Evolutionary conservation across 2,329 filamentous ascomycete genomes (phyloP).

Genomic region (Colletotrichum lentis): DNA sequence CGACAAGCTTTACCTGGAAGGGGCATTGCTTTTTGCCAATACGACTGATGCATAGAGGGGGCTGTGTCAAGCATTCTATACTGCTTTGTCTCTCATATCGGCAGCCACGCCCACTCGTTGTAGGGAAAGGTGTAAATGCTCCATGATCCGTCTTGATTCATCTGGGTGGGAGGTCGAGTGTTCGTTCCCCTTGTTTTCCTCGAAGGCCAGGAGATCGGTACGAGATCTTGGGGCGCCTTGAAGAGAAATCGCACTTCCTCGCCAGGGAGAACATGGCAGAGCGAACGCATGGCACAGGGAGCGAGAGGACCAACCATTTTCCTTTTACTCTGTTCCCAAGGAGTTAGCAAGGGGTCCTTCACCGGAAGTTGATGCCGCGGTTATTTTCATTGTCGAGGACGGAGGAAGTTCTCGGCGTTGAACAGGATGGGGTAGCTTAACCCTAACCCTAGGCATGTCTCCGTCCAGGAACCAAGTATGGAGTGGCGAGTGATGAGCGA

Average conservation of each 20-base stretch:
- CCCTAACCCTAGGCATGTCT: background rate
- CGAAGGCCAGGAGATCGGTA: conserved; percentile 21
- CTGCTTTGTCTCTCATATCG: too few species aligned
- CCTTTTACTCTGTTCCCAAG: rapidly evolving
- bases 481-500: background rate
- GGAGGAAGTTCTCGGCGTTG: conserved; percentile 15
- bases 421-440: conserved; percentile 13
- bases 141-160: conserved; percentile 26
- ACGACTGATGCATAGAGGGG: background rate
- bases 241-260: conserved; percentile 18
- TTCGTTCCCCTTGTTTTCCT: background rate
- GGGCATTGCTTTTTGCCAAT: conserved; percentile 34
- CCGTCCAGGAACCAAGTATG: background rate
- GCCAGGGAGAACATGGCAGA: conserved; percentile 27
- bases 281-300: background rate
- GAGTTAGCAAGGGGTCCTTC: background rate
- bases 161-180: conserved; percentile 11
- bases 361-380: background rate
- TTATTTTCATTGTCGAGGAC: background rate
- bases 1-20: conserved; percentile 44
- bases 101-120: too few species aligned
- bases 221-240: conserved; percentile 2
- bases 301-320: background rate
- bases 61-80: rapidly evolving
- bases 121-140: background rate